phyloP scores from a whole-genome alignment of 2,329 filamentous ascomycete genomes.

The Balansia obtecta region DNA sequence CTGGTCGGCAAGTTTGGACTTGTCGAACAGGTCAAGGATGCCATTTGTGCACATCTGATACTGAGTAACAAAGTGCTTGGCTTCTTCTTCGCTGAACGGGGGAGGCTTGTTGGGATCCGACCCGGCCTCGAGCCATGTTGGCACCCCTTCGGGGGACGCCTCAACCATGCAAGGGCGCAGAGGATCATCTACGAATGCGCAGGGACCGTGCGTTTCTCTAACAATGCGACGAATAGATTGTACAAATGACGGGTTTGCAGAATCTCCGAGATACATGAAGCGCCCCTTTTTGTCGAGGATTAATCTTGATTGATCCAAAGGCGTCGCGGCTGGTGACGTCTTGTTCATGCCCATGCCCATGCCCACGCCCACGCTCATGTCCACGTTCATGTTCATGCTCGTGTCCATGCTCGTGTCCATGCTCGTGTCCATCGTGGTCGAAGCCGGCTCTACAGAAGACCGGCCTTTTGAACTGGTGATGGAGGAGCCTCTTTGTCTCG shows the following conservation, averaged over 20 bases:
- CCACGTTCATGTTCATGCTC: neutral
- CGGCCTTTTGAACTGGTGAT: neutral
- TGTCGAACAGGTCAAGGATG: slow-evolving; percentile 20
- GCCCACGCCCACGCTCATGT: too few species aligned
- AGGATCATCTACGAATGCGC: slow-evolving; percentile 16
- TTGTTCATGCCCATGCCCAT: neutral
- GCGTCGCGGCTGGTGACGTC: slow-evolving; percentile 12
- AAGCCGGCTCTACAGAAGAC: neutral
- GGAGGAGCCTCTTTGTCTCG: neutral
- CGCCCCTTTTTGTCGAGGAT: slow-evolving; percentile 6
- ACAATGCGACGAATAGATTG: slow-evolving; percentile 15
- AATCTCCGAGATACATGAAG: slow-evolving; percentile 7
- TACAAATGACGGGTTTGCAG: slow-evolving; percentile 12
- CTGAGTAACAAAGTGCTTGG: slow-evolving; percentile 3
- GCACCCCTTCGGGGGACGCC: slow-evolving; percentile 11
- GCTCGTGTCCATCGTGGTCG: neutral
- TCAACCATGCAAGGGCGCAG: slow-evolving; percentile 16
- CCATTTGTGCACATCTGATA: slow-evolving; percentile 16
- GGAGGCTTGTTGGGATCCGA: neutral
- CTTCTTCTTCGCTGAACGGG: slow-evolving; percentile 2
- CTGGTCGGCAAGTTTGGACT: slow-evolving; percentile 15
- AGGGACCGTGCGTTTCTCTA: slow-evolving; percentile 11
- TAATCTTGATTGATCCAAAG: slow-evolving; percentile 6
- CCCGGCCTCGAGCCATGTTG: slow-evolving; percentile 10
- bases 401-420: neutral